phyloP scores from a whole-genome alignment of 805 yeast species.

The Lipomyces spencermartinsiae region DNA sequence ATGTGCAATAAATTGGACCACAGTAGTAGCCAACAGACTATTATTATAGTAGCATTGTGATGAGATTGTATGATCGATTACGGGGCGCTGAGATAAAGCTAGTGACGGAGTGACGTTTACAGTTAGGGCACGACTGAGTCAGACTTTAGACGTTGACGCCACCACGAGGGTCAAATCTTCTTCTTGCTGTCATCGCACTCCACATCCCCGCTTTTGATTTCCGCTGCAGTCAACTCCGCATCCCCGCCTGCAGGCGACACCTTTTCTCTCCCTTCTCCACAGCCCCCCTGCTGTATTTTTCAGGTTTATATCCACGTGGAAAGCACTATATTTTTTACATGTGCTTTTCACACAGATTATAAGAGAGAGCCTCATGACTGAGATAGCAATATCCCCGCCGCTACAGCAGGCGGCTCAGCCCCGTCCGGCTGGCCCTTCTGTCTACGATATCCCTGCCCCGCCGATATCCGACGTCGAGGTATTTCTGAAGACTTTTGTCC shows the following conservation, averaged over 20 bases:
- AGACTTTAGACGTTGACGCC: too few species aligned
- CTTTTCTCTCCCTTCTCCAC: not conserved
- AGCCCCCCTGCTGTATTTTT: not conserved
- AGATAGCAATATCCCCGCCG: not conserved
- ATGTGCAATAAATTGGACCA: too few species aligned
- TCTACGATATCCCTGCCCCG: conserved; percentile 28
- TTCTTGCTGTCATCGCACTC: not conserved
- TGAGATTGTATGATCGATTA: not conserved
- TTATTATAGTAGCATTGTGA: not conserved
- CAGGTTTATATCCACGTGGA: not conserved
- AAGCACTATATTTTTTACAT: not conserved
- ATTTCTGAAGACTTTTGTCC: conserved; percentile 21
- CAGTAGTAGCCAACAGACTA: not conserved
- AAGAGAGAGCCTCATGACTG: not conserved
- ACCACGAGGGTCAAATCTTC: not conserved
- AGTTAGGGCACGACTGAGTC: too few species aligned
- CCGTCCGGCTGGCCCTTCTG: not conserved
- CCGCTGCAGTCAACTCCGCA: not conserved
- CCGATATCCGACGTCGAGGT: conserved; percentile 27
- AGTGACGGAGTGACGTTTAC: too few species aligned
- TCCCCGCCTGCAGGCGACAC: not conserved
- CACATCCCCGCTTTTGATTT: not conserved
- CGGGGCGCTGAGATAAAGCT: not conserved
- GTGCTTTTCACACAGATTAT: not conserved
- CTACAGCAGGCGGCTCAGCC: not conserved